Evolutionary conservation across 345 rosid genomes (phyloP).

Genomic region (Streptanthus diversifolius): DNA sequence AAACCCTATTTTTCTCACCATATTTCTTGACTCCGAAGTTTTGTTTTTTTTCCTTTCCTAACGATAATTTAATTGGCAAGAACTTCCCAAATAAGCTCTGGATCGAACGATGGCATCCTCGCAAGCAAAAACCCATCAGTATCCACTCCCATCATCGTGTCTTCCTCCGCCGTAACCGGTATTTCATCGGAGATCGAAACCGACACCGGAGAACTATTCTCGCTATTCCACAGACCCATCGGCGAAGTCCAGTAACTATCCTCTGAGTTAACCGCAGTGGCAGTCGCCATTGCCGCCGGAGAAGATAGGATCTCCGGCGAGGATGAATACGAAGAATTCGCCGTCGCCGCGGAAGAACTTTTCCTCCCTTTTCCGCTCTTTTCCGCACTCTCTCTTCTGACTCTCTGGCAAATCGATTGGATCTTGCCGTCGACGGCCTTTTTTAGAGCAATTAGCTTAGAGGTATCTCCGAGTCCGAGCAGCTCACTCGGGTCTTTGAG

Average conservation of each 20-base stretch:
- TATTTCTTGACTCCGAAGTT: neutral
- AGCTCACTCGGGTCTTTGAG: conserved; percentile 58
- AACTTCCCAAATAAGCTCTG: conserved; percentile 90
- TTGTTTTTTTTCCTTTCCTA: neutral
- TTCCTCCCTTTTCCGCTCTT: conserved; percentile 44
- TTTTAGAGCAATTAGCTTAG: conserved; percentile 58
- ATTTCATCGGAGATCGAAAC: conserved; percentile 30
- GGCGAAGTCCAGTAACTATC: conserved; percentile 42
- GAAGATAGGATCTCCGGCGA: conserved; percentile 39
- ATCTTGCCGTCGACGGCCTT: conserved; percentile 79
- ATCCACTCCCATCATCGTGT: conserved; percentile 33
- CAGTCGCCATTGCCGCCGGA: conserved; percentile 4
- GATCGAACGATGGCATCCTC: conserved; percentile 86
- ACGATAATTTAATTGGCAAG: conserved; percentile 60
- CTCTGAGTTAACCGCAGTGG: conserved; percentile 28
- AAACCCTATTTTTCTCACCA: neutral
- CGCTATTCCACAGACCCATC: conserved; percentile 49
- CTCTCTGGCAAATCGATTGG: conserved; percentile 80
- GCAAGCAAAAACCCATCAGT: conserved; percentile 61
- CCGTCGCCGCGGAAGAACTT: conserved; percentile 22
- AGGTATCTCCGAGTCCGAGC: conserved; percentile 55
- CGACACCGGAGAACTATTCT: conserved; percentile 46
- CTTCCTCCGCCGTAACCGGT: conserved; percentile 39
- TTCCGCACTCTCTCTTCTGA: conserved; percentile 56
- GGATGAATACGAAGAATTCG: conserved; percentile 34